Evolutionary conservation across 805 yeast genomes (phyloP).

Genomic region (Saccharomycopsis sp.): DNA sequence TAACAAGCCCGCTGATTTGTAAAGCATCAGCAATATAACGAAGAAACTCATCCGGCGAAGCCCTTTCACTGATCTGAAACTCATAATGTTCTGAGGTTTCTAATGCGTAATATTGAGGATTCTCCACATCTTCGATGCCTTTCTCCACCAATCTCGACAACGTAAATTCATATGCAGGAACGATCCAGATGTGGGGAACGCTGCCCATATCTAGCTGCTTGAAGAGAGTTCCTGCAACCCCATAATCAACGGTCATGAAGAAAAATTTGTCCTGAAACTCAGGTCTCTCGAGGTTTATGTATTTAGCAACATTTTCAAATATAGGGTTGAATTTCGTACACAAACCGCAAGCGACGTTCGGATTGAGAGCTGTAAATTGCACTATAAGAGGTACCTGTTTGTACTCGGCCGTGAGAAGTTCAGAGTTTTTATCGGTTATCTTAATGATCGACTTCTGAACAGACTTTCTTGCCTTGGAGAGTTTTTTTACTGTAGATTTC

Average conservation of each 20-base stretch:
- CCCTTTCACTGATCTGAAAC: slow-evolving; percentile 28
- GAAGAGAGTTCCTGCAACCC: slow-evolving; percentile 26
- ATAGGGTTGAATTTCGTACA: not conserved
- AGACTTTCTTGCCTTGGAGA: not conserved
- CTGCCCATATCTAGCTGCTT: slow-evolving; percentile 37
- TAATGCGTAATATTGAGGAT: slow-evolving; percentile 4
- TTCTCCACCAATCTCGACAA: not conserved
- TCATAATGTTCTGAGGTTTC: slow-evolving; percentile 29
- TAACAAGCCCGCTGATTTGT: slow-evolving; percentile 33
- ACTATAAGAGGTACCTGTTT: not conserved
- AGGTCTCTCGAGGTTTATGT: not conserved
- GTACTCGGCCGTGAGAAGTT: not conserved
- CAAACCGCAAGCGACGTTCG: not conserved
- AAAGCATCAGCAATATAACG: slow-evolving; percentile 43
- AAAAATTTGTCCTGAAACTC: not conserved
- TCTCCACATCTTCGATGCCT: not conserved
- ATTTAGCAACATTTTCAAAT: not conserved
- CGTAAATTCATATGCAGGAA: slow-evolving; percentile 37
- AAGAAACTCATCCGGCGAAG: slow-evolving; percentile 43
- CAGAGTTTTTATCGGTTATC: not conserved
- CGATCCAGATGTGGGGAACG: slow-evolving; percentile 64
- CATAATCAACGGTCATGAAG: not conserved
- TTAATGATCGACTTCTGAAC: not conserved
- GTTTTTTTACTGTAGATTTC: not conserved
- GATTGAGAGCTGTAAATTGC: not conserved